Base-by-base conservation (phyloP, 805 yeast genomes). In the Candida takata region DNA sequence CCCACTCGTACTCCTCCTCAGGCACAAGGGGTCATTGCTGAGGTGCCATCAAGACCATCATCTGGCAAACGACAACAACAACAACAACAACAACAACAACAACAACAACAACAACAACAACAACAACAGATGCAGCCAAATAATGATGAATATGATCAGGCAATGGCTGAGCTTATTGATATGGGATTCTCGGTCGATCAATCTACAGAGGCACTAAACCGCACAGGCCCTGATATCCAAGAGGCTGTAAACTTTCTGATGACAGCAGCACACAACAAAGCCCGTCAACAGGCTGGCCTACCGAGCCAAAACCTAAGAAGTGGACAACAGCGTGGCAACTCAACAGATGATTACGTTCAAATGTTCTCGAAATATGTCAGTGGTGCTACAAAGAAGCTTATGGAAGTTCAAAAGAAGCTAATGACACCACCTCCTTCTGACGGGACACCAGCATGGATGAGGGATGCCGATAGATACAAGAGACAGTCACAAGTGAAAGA, bases 381-480 rank as follows among this genome's bases (percentile, higher is more conserved):
- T 6, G 42, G 44, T 15, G 51, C 45, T 10, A 43, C 52, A 11
- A 49, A 44, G 35, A 52, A 50, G 19, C 39, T 51, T 2, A 35
- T 42, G 20, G 50, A 51, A 17, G 43, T 39, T 6, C 65, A 62
- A 10, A 71, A 65, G 37, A 47, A 51, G 18, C 40, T 54, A 10
- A 41, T 51, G 30, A 29, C 50, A 0, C 45, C 52, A 8, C 41
- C 45, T 14, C 42, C 45, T 14, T 34, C 48, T 30, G 64, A 64
- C 34, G 67, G 63, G 6, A 54, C 51, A 44, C 95, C 95, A 0
- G 74, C 79, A 2, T 84, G 95, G 95, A 79, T 84, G 87, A 68
- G 62, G 38, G 70, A 74, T 41, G 79, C 73, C 47, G 64, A 59
- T 11, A 61, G 50, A 45, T 69, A 78, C 45, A 71, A 65, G 29